phyloP scores from a whole-genome alignment of 1,284 basidiomycete species.

The Schizophyllum amplum region DNA sequence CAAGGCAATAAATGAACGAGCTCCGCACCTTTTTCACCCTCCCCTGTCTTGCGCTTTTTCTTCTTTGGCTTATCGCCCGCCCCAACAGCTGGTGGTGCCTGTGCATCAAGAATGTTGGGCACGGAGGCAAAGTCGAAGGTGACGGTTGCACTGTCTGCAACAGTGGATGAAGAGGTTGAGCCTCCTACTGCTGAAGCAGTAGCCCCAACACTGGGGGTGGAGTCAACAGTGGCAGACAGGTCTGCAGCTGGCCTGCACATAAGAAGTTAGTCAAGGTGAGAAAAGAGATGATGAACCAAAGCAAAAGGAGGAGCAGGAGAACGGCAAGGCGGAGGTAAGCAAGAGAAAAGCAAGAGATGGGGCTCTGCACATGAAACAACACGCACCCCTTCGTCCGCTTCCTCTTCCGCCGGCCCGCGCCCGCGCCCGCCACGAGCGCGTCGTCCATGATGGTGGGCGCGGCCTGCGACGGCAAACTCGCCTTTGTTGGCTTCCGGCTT shows the following conservation, averaged over 20 bases:
- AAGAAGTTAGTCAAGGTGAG: not conserved
- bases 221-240: conserved; percentile 13
- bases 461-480: conserved; percentile 11
- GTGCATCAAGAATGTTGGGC: conserved; percentile 70
- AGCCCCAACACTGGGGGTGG: conserved; percentile 14
- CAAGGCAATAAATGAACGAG: not conserved
- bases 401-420: conserved; percentile 50
- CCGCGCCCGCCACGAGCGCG: conserved; percentile 65
- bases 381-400: conserved; percentile 35
- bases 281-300: too few relatives aligned
- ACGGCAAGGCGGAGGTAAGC: too few relatives aligned
- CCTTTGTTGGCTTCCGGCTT: not conserved
- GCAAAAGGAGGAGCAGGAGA: too few relatives aligned
- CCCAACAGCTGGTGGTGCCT: conserved; percentile 35
- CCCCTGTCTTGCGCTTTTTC: conserved; percentile 40
- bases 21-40: conserved; percentile 40
- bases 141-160: conserved; percentile 10
- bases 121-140: conserved; percentile 71
- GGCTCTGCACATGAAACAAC: conserved; percentile 11
- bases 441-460: conserved; percentile 38
- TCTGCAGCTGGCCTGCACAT: conserved; percentile 12
- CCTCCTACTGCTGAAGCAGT: conserved; percentile 14
- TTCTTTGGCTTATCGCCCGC: conserved; percentile 16
- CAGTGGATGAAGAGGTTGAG: conserved; percentile 9
- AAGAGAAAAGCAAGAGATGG: too few relatives aligned